Evolutionary conservation across 1,284 basidiomycete species (phyloP).

Genomic region (Tilletia caries): DNA sequence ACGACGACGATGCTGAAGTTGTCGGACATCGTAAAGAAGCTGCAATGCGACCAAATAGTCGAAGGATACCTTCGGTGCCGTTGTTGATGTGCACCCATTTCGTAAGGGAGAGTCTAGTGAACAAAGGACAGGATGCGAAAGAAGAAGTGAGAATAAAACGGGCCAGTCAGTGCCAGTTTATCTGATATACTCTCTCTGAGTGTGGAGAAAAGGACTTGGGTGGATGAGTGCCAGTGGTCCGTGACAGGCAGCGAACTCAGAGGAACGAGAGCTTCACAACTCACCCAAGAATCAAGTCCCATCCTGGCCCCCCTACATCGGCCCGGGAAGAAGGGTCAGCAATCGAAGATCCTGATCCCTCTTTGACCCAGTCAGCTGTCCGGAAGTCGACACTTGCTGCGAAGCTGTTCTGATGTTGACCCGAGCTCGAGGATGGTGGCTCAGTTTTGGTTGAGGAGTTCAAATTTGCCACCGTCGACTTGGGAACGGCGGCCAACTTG

Average conservation of each 20-base stretch:
- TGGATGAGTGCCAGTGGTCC: not conserved
- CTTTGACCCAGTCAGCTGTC: not conserved
- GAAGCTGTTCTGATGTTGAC: not conserved
- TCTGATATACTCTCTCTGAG: too few relatives aligned
- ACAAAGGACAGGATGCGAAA: not conserved
- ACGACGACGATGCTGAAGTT: not conserved
- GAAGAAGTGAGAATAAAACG: not conserved
- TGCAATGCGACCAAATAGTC: not conserved
- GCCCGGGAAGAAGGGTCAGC: not conserved
- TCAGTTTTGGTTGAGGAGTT: too few relatives aligned
- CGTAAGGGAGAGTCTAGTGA: not conserved
- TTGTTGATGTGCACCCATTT: constrained; percentile 11
- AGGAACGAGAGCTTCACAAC: too few relatives aligned
- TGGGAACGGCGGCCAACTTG: too few relatives aligned
- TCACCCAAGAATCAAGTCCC: constrained; percentile 8
- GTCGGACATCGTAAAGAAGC: not conserved
- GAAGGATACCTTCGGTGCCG: not conserved
- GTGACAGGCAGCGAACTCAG: not conserved
- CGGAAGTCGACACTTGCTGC: not conserved
- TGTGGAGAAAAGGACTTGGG: not conserved
- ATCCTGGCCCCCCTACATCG: not conserved
- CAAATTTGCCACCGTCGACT: too few relatives aligned
- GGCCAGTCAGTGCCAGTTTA: too few relatives aligned
- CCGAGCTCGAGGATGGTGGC: not conserved
- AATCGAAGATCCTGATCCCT: not conserved